Percentiles rank a stretch among this genome's conserved stretches.
These are phyloP conservation scores for Colletotrichum tamarilloi DNA, from an alignment of 2,329 filamentous ascomycete species.

Conservation along the genomic window DNA sequence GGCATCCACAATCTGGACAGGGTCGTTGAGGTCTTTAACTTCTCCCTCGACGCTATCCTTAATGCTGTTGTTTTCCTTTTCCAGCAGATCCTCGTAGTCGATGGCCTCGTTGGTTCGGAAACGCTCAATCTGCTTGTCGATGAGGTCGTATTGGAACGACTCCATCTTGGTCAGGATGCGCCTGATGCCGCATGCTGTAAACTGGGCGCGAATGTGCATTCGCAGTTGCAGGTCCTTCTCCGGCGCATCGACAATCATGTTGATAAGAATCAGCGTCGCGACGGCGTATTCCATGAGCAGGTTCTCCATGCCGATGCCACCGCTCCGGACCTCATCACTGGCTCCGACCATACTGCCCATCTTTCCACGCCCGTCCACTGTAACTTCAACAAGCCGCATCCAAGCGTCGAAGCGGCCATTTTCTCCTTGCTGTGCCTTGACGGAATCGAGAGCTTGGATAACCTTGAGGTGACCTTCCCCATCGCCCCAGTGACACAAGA, in stretches of 20 bases:
- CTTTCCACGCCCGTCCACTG: slow-evolving; percentile 95
- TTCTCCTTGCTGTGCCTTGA: slow-evolving; percentile 88
- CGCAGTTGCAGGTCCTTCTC: slow-evolving; percentile 90
- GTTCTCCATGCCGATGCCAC: slow-evolving; percentile 98
- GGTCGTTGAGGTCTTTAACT: slow-evolving; percentile 91
- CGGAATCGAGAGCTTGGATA: slow-evolving; percentile 89
- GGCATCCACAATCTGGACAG: slow-evolving; percentile 91
- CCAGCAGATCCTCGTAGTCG: slow-evolving; percentile 97
- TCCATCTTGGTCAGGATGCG: slow-evolving; percentile 97
- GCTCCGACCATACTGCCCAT: slow-evolving; percentile 98
- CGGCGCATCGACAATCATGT: slow-evolving; percentile 94
- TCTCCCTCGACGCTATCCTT: slow-evolving; percentile 89
- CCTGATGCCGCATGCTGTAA: slow-evolving; percentile 95
- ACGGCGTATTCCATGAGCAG: slow-evolving; percentile 99
- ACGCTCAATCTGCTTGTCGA: slow-evolving; percentile 97
- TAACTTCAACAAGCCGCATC: slow-evolving; percentile 99
- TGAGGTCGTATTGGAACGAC: slow-evolving; percentile 96
- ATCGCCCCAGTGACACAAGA: slow-evolving; percentile 93
- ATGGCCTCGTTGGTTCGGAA: slow-evolving; percentile 96
- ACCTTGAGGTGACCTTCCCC: slow-evolving; percentile 93
- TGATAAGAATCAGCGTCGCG: slow-evolving; percentile 92
- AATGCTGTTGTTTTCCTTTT: slow-evolving; percentile 89
- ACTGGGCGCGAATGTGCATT: slow-evolving; percentile 94
- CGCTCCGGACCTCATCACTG: slow-evolving; percentile 94
- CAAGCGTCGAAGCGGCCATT: slow-evolving; percentile 97